Evolutionary conservation across 2,329 filamentous ascomycete species (phyloP), one percentile per base, ranked within the genome.

Genomic region (Mycogone perniciosa): DNA sequence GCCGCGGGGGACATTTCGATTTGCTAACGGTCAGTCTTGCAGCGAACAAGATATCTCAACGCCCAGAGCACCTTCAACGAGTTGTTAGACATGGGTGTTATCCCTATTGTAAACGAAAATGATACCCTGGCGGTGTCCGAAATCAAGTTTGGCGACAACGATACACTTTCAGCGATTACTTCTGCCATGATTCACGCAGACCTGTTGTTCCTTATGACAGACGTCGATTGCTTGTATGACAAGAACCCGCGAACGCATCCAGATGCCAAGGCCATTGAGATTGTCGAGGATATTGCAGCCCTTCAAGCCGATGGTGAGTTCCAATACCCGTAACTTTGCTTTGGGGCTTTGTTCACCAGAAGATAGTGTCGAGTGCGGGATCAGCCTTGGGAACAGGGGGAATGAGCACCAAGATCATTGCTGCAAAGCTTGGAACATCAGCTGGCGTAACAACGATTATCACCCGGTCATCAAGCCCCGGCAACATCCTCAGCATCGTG

Each of bases 81-180:
- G 68, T 78, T 97, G 43, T 74, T 99, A 13, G 85, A 91, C 62
- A 93, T 96, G 86, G 91, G 91, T 2, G 92, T 97, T 29, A 95
- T 99, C 56, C 93, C 93, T 7, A 96, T 99, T 61, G 93, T 99
- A 57, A 99, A 99, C 63, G 93, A 99, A 71, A 99, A 99, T 69
- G 93, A 99, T 68, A 99, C 93, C 3, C 74, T 99, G 49, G 89
- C 91, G 27, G 93, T 99, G 57, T 88, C 92, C 41, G 93, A 99
- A 78, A 99, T 99, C 73, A 97, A 97, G 75, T 99, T 99, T 65
- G 93, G 93, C 59, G 93, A 99, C 75, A 99, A 99, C 62, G 93
- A 99, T 69, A 99, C 93, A 2, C 76, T 99, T 43, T 96, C 90
- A 9, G 93, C 93, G 51, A 96, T 99, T 60, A 96, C 93, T 0